phyloP scores from a whole-genome alignment of 2,329 filamentous ascomycete species.

The Aspergillus novofumigatus region DNA sequence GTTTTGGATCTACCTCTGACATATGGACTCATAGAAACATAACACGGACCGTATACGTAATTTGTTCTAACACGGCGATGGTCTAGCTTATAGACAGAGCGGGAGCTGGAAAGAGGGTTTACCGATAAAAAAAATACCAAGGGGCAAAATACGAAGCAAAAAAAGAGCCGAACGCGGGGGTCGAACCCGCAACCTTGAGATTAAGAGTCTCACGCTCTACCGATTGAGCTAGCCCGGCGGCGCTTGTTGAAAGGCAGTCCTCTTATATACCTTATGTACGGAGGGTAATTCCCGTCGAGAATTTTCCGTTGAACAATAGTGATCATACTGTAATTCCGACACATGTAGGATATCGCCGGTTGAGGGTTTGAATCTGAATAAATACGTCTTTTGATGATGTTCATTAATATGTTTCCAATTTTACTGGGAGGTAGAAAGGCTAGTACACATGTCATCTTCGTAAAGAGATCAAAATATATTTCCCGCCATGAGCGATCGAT shows the following conservation, averaged over 20 bases:
- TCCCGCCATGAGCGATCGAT: background rate
- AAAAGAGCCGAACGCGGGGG: slow-evolving; percentile 38
- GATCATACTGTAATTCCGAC: background rate
- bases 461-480: background rate
- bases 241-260: background rate
- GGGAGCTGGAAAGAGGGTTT: no score
- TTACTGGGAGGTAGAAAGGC: background rate
- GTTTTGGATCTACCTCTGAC: background rate
- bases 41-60: no score
- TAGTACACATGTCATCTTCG: background rate
- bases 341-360: background rate
- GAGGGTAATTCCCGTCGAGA: background rate
- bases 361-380: background rate
- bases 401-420: background rate
- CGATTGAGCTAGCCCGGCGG: slow-evolving; percentile 48
- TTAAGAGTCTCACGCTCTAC: slow-evolving; percentile 48
- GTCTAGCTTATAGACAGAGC: background rate
- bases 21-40: background rate
- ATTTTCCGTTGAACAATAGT: no score
- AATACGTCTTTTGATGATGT: background rate
- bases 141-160: slow-evolving; percentile 1
- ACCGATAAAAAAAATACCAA: no score
- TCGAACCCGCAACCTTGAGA: slow-evolving; percentile 41
- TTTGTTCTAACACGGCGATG: no score
- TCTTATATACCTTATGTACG: background rate